Evolutionary conservation across 2,329 filamentous ascomycete species (phyloP).

Genomic region (Cladosporium sphaerospermum): DNA sequence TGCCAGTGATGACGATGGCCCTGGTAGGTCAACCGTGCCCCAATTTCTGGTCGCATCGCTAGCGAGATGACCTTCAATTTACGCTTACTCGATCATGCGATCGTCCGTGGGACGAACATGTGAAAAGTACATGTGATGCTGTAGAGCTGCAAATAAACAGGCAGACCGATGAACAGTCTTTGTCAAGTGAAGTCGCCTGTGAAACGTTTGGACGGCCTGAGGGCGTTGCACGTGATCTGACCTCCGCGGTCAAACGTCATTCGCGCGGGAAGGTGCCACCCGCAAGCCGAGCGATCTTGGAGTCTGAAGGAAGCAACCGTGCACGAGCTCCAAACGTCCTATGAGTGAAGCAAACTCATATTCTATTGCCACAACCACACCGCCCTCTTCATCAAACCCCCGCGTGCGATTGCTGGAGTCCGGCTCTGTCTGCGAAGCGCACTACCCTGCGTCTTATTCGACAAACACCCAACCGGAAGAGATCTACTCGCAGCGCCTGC

Average conservation of each 20-base stretch:
- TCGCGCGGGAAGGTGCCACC: background rate
- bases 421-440: background rate
- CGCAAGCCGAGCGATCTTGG: constrained; percentile 3
- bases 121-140: too few relatives aligned
- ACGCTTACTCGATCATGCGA: too few relatives aligned
- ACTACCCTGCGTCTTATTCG: too few relatives aligned
- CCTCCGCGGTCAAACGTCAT: background rate
- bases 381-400: background rate
- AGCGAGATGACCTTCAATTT: too few relatives aligned
- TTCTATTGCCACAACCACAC: background rate
- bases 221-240: background rate
- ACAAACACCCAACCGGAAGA: background rate
- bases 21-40: too few relatives aligned
- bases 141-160: too few relatives aligned
- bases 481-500: constrained; percentile 8
- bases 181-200: too few relatives aligned
- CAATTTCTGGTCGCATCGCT: too few relatives aligned
- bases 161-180: too few relatives aligned
- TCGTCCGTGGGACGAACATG: too few relatives aligned
- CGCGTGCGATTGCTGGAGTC: background rate
- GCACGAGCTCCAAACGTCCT: constrained; percentile 5
- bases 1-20: too few relatives aligned
- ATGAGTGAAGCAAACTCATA: constrained; percentile 6
- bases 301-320: constrained; percentile 7
- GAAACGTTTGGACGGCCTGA: too few relatives aligned